These are phyloP conservation scores for Xylaria multiplex DNA, from an alignment of 2,329 filamentous ascomycete species.

Conservation along the genomic window DNA sequence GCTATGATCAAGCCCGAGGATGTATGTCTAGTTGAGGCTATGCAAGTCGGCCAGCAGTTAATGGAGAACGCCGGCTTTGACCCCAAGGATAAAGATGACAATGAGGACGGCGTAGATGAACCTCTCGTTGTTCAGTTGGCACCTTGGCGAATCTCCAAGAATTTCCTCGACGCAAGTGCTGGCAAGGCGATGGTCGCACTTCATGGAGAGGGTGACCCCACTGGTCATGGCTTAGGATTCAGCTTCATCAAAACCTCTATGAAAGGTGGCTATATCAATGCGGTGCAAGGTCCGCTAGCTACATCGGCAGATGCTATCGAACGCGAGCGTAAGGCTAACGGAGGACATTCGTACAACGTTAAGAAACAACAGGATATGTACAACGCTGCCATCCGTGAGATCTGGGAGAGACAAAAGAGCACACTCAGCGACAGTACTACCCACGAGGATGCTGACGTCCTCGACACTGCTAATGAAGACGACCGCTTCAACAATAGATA, in stretches of 20 bases:
- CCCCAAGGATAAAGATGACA: slow-evolving; percentile 72
- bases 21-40: slow-evolving; percentile 91
- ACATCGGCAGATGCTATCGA: slow-evolving; percentile 85
- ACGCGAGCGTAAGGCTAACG: slow-evolving; percentile 86
- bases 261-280: slow-evolving; percentile 94
- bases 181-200: slow-evolving; percentile 97
- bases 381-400: slow-evolving; percentile 87
- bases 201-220: slow-evolving; percentile 94
- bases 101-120: slow-evolving; percentile 72
- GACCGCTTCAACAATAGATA: slow-evolving; percentile 79
- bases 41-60: slow-evolving; percentile 94
- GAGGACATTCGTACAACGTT: slow-evolving; percentile 97
- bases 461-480: slow-evolving; percentile 68
- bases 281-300: slow-evolving; percentile 73
- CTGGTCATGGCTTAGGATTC: slow-evolving; percentile 91
- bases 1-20: slow-evolving; percentile 95
- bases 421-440: slow-evolving; percentile 79
- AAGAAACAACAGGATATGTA: slow-evolving; percentile 93
- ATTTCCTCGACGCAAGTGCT: slow-evolving; percentile 91
- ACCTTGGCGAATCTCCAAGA: slow-evolving; percentile 96
- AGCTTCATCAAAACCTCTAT: slow-evolving; percentile 98
- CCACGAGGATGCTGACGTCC: slow-evolving; percentile 70
- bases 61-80: slow-evolving; percentile 91
- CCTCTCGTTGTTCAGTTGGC: slow-evolving; percentile 89
- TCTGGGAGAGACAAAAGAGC: slow-evolving; percentile 88